phyloP scores from a whole-genome alignment of 805 yeast genomes.

The Ogataea trehalophila region DNA sequence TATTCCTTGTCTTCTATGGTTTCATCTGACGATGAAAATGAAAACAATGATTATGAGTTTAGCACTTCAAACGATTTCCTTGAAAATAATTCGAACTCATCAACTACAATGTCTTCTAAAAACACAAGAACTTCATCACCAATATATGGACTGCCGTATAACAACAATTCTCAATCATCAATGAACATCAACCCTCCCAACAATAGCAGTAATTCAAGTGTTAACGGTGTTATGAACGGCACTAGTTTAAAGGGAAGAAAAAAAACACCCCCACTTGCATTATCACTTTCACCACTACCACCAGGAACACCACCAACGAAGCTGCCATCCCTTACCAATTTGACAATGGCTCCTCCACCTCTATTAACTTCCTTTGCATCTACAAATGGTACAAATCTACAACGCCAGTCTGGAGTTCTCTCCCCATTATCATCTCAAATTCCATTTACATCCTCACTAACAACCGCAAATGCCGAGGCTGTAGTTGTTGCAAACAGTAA shows the following conservation, averaged over 20 bases:
- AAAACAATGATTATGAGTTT: neutral
- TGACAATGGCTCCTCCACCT: no score
- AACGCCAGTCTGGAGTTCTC: no score
- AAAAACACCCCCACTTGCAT: neutral
- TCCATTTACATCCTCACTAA: no score
- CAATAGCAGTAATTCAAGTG: neutral
- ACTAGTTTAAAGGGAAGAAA: neutral
- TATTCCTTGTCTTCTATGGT: slow-evolving; percentile 13
- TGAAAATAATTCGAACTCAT: slow-evolving; percentile 11
- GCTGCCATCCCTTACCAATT: slow-evolving; percentile 1
- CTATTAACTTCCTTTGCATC: no score
- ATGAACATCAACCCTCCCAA: neutral
- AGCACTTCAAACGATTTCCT: slow-evolving; percentile 6
- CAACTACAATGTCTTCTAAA: slow-evolving; percentile 13
- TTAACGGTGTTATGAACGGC: neutral
- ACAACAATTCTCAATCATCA: neutral
- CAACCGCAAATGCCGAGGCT: no score
- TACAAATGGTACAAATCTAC: no score
- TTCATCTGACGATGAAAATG: slow-evolving; percentile 5
- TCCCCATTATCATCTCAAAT: no score
- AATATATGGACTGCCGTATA: slow-evolving; percentile 3
- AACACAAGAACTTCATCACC: slow-evolving; percentile 17
- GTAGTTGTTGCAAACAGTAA: no score
- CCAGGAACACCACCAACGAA: neutral
- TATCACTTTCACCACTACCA: neutral